These are phyloP conservation scores for Amanita molliuscula DNA, from an alignment of 768 basidiomycete species.

Conservation along the genomic window DNA sequence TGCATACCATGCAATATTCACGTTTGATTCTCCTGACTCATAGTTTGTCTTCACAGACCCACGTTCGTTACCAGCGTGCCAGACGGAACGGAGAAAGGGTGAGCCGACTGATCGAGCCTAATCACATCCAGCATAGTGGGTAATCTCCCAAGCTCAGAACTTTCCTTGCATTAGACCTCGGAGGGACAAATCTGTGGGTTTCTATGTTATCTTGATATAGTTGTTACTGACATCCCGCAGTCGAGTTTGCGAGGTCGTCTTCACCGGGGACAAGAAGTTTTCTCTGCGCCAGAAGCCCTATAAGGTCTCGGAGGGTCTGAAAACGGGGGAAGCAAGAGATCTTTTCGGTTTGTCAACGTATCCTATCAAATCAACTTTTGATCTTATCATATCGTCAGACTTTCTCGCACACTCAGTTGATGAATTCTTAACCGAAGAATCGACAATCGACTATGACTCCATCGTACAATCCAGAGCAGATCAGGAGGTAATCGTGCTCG, in stretches of 20 bases:
- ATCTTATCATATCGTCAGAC: constrained; percentile 37
- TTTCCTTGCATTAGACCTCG: constrained; percentile 92
- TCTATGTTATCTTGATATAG: not conserved
- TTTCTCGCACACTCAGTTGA: constrained; percentile 97
- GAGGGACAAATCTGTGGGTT: constrained; percentile 93
- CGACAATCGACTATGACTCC: constrained; percentile 32
- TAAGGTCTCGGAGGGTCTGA: constrained; percentile 87
- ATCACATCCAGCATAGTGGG: constrained; percentile 1
- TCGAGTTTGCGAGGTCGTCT: constrained; percentile 87
- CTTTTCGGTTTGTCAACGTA: constrained; percentile 60
- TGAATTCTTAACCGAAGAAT: constrained; percentile 70
- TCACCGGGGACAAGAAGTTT: constrained; percentile 88
- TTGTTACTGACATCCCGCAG: constrained; percentile 25
- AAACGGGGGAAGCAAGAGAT: constrained; percentile 80
- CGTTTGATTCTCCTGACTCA: not conserved
- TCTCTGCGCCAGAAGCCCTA: constrained; percentile 91
- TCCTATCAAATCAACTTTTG: not conserved
- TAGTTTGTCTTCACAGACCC: constrained; percentile 44
- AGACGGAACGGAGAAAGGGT: constrained; percentile 91
- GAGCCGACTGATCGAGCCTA: constrained; percentile 15
- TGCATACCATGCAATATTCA: constrained; percentile 21
- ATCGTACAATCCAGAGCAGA: constrained; percentile 12
- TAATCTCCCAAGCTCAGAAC: constrained; percentile 40
- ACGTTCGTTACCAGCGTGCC: constrained; percentile 95
- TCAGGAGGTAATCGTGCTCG: constrained; percentile 45